Base-by-base conservation (phyloP, 352 stramenopile genomes). In the Pythium dissimile region DNA sequence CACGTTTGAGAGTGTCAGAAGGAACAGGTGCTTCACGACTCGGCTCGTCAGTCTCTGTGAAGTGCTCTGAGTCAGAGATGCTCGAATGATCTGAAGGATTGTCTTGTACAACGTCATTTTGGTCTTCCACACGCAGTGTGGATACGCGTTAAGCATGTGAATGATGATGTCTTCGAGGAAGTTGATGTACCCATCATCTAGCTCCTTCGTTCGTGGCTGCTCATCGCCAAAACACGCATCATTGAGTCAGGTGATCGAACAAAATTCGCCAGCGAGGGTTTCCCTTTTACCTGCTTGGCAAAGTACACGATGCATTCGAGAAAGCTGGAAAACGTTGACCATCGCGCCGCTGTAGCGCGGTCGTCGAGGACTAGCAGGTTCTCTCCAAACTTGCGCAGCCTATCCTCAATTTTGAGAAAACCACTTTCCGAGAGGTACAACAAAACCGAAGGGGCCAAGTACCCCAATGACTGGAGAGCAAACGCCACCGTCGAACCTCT, bases 1-100 rank as follows among this genome's bases (percentile, higher is more conserved):
- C 26, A 77, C 32, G 31, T 79, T 90, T 5, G 84, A 91, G 32
- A 94, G 69, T 11, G 72, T 82, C 16, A 94, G 59, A 44, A 94
- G 57, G 26, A 94, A 54, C 6, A 69, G 71, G 44, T 89, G 78
- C 20, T 75, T 72, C 0, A 89, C 56, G 60, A 88, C 74, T 24
- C 73, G 72, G 60, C 84, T 65, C 30, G 79, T 52, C 10, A 90
- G 35, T 21, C 70, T 61, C 21, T 81, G 55, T 15, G 74, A 39
- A 7, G 73, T 55, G 16, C 73, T 69, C 39, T 67, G 67, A 24
- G 59, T 73, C 23, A 62, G 70, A 8, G 84, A 34, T 16, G 70
- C 69, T n/a, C 57, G 46, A 43, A 88, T 72, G 8, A 88, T 62
- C 39, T 43, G 27, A 2, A 77, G 50, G 42, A 92, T 66, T 12